phyloP scores from a whole-genome alignment of 495 filamentous ascomycete species.

The Neurospora tetraspora region DNA sequence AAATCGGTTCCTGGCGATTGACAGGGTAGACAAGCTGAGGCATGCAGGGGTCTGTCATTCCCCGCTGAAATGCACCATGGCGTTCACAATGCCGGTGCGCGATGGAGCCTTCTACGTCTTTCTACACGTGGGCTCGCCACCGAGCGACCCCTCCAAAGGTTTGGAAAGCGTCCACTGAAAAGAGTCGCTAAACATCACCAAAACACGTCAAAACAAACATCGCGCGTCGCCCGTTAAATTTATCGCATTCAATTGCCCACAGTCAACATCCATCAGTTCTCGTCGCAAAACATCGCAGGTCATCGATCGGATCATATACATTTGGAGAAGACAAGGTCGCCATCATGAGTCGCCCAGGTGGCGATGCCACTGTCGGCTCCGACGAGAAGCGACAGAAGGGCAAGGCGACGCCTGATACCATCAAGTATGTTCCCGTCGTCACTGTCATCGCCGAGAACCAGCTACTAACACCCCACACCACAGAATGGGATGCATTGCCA shows the following conservation, averaged over 20 bases:
- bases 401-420: constrained; percentile 66
- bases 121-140: background rate
- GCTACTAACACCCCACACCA: background rate
- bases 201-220: background rate
- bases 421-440: constrained; percentile 61
- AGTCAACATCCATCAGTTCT: background rate
- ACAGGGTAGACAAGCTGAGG: background rate
- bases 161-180: background rate
- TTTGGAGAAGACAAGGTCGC: background rate
- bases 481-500: constrained; percentile 40
- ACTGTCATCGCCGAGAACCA: background rate
- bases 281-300: background rate
- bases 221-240: background rate
- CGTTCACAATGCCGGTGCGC: too few relatives aligned
- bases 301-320: background rate
- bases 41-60: background rate
- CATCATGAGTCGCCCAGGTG: constrained; percentile 34
- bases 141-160: background rate
- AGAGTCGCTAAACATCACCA: background rate
- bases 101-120: too few relatives aligned
- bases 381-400: constrained; percentile 55
- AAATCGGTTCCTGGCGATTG: background rate
- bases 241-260: background rate
- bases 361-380: constrained; percentile 35
- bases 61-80: background rate